Evolutionary conservation across 78 protist species (phyloP), one percentile per base, ranked within the genome.

Genomic region (Capsaspora owczarzaki): DNA sequence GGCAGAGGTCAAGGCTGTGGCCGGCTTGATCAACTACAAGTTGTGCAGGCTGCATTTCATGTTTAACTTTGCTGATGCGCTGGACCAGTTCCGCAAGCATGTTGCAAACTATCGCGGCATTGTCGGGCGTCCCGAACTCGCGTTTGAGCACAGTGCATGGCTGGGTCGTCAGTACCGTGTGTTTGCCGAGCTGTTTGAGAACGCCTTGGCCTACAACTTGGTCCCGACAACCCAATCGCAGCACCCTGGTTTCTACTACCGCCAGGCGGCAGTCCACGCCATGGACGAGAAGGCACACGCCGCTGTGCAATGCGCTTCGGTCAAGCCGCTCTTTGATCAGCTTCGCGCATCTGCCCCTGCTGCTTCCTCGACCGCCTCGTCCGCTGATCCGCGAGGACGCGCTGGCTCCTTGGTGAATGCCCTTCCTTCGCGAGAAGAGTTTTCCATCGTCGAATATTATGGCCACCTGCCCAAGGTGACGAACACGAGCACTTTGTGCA

Each of bases 161-260:
- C 66, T 56, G 66, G 12, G 33, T 2, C 4, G 66, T 2, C 66
- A 56, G 66, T 56, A 56, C 66, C 66, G 66, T 12, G 33, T 22
- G 72, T 63, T 63, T 63, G 35, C 41, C 42, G 43, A 35, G 33
- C 27, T 31, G 22, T 63, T 29, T 41, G 35, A 56, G 42, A 4
- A 16, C 72, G 72, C 72, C 72, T 33, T 29, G 4, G 33, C 33
- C 14, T 41, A 25, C 43, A 25, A 41, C 35, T 33, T 41, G 43
- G 72, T 29, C 35, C 2, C 4, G 29, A 29, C 33, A 10, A 29
- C 27, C 72, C 43, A 35, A 25, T 2, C 35, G 43, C 72, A 63
- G 33, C 72, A 63, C 40, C 72, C 72, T 16, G 72, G 72, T 2
- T 29, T 35, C 72, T 63, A 63, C 72, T 63, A 63, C 41, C 72